A percentile compares a stretch with the other conserved stretches of the same genome.
Conservation (phyloP, 176 grass and related monocot species). For the Tillandsia fasciculata region DNA sequence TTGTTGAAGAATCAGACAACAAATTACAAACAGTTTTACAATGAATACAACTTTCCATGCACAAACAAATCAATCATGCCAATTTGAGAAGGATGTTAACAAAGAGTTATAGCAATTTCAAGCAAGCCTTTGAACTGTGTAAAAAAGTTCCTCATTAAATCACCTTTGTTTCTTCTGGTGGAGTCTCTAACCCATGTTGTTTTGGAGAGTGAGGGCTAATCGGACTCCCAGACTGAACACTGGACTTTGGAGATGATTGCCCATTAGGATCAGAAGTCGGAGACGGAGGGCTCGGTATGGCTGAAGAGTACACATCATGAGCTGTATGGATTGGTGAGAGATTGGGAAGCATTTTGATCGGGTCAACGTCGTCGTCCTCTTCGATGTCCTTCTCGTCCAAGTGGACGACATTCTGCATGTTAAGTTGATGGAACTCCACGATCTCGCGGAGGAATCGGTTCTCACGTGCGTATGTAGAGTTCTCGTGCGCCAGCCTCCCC, state of each 20-base stretch:
- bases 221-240: background rate
- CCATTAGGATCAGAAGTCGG: background rate
- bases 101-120: too few species aligned
- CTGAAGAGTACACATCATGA: background rate
- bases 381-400: conserved; percentile 42
- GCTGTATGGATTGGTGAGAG: background rate
- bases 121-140: background rate
- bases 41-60: too few species aligned
- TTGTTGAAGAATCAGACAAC: too few species aligned
- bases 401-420: conserved; percentile 52
- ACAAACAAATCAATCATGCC: too few species aligned
- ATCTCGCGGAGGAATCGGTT: conserved; percentile 85
- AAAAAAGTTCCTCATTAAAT: background rate
- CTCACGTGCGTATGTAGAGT: conserved; percentile 66
- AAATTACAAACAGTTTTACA: too few species aligned
- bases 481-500: conserved; percentile 64
- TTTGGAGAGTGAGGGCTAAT: background rate
- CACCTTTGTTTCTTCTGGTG: background rate
- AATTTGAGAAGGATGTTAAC: too few species aligned
- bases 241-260: background rate
- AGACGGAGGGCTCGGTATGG: background rate
- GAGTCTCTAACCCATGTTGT: background rate
- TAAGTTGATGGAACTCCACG: conserved; percentile 83
- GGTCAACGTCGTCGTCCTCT: conserved; percentile 13
- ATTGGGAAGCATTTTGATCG: background rate